phyloP scores from a whole-genome alignment of 768 basidiomycete genomes.

The Lentinula edodes region DNA sequence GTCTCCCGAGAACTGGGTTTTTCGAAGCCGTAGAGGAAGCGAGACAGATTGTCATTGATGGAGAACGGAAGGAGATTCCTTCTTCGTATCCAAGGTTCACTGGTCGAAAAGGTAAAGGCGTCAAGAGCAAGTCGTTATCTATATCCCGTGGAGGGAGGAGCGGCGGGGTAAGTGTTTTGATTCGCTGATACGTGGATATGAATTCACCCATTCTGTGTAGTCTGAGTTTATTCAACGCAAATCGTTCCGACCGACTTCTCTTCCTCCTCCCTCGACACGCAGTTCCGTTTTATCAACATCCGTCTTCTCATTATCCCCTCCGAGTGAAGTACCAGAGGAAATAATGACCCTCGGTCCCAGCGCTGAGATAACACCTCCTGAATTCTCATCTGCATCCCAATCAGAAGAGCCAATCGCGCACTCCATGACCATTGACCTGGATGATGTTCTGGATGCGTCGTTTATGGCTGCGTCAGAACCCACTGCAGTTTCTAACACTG shows the following conservation, averaged over 20 bases:
- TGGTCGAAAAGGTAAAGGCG: background rate
- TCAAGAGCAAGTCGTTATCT: slow-evolving; percentile 1
- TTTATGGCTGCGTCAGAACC: slow-evolving; percentile 52
- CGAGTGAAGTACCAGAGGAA: background rate
- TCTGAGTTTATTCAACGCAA: background rate
- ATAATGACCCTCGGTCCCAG: background rate
- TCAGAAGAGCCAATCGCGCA: slow-evolving; percentile 39
- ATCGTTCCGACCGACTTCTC: slow-evolving; percentile 1
- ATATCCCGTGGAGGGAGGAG: background rate
- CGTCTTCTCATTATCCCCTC: background rate
- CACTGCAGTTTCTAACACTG: slow-evolving; percentile 15
- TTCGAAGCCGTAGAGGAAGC: slow-evolving; percentile 32
- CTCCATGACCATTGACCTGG: slow-evolving; percentile 43
- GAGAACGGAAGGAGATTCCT: slow-evolving; percentile 36
- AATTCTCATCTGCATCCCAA: background rate
- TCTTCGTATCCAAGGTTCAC: slow-evolving; percentile 38
- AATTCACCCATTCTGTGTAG: background rate
- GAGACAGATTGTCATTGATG: slow-evolving; percentile 42
- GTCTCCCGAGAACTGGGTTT: slow-evolving; percentile 21
- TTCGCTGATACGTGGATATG: background rate
- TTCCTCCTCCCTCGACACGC: slow-evolving; percentile 2
- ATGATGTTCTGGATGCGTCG: slow-evolving; percentile 74
- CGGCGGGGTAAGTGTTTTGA: background rate
- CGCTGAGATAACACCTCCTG: slow-evolving; percentile 1
- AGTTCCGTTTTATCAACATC: background rate